Percentiles rank a stretch among this genome's conserved stretches.
phyloP scores from a whole-genome alignment of 1,284 basidiomycete species.

The Mycena sp. region DNA sequence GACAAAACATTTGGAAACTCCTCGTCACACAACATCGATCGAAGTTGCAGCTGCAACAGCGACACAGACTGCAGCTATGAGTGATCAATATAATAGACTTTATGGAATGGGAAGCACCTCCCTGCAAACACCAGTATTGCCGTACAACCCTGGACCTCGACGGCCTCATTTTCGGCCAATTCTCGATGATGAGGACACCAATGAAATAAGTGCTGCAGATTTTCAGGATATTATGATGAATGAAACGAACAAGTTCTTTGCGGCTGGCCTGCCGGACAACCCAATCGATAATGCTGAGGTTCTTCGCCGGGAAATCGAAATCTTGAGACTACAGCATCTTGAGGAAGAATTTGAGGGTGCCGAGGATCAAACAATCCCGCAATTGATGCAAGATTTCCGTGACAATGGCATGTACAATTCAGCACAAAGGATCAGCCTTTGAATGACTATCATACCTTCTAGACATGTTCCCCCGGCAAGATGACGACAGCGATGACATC shows the following conservation, averaged over 20 bases:
- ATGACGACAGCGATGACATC: neutral
- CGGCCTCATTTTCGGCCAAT: too few relatives aligned
- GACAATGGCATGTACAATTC: neutral
- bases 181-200: neutral
- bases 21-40: too few relatives aligned
- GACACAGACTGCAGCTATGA: too few relatives aligned
- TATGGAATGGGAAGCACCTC: too few relatives aligned
- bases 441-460: too few relatives aligned
- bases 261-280: neutral
- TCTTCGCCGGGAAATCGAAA: neutral
- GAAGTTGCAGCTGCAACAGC: too few relatives aligned
- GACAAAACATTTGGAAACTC: too few relatives aligned
- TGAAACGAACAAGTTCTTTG: neutral
- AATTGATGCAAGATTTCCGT: neutral
- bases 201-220: too few relatives aligned
- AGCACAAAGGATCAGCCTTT: neutral
- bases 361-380: constrained; percentile 6
- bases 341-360: too few relatives aligned
- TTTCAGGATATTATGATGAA: constrained; percentile 6
- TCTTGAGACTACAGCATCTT: neutral
- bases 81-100: too few relatives aligned
- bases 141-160: too few relatives aligned
- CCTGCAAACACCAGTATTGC: too few relatives aligned
- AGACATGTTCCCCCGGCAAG: neutral
- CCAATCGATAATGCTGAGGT: neutral